Base-by-base conservation (phyloP, 495 filamentous ascomycete genomes). In the Pseudevernia furfuracea region DNA sequence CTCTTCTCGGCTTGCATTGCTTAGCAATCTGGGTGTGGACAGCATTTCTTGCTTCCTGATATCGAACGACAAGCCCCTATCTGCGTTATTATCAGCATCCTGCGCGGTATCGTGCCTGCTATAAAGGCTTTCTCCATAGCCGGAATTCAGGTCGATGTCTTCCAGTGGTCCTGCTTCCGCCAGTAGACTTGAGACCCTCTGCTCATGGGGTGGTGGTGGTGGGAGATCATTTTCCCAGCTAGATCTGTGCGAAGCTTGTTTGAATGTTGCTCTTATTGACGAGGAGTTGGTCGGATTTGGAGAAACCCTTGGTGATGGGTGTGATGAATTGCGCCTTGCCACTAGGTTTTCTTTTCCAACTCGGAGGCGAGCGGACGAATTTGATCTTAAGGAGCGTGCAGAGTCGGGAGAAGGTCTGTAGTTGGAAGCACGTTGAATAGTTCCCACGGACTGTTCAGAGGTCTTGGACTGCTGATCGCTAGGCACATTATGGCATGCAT, bases 281-380 rank as follows among this genome's bases (percentile, higher is more conserved):
- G 34, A 15, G 25, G 43, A 30, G 11, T n/a, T 63, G 15, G 53
- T 19, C 43, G 52, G 30, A n/a, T 48, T 28, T 9, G 62, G 61
- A 23, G 28, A 25, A 39, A 59, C 19, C 37, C 21, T 38, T 30
- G 62, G 21, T n/a, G 62, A 63, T 52, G 62, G 56, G 55, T 58
- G 44, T 30, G 59, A 65, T 10, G 55, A 28, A 32, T 62, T 55
- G n/a, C 28, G 49, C 9, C 23, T 61, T 21, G 60, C 57, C 39
- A 56, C 36, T 21, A 70, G n/a, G 52, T 70, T 70, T 58, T 66
- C 68, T 48, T 53, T 66, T 46, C 55, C 39, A 7, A 64, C 23
- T 4, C 60, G 53, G 19, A 68, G 58, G 39, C 49, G 49, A 38
- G 49, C 37, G 0, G 63, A 63, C 15, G 61, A 38, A n/a, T 12